A percentile compares a stretch with the other conserved stretches of the same genome.
phyloP scores from a whole-genome alignment of 139 green algal species.

The Trebouxia sp. region DNA sequence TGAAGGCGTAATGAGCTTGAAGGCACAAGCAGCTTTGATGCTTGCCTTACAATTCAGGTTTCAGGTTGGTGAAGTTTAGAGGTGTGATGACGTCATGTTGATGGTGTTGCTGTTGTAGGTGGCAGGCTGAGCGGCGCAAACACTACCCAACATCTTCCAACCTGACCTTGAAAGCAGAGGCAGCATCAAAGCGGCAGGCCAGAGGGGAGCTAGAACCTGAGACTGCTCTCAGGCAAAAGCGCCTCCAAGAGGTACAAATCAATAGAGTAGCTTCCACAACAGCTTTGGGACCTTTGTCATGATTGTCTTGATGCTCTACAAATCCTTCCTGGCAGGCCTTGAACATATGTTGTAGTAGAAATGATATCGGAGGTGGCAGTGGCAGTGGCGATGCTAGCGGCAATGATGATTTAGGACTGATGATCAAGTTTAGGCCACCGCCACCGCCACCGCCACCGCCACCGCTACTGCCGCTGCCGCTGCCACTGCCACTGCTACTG shows the following conservation, averaged over 20 bases:
- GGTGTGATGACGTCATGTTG: too few relatives aligned
- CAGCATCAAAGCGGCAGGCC: neutral
- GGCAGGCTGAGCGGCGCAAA: slow-evolving; percentile 25
- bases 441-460: too few relatives aligned
- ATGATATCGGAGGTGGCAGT: neutral
- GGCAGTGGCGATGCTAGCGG: too few relatives aligned
- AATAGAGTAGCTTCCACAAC: neutral
- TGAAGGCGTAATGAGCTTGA: too few relatives aligned
- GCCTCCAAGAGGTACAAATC: slow-evolving; percentile 18
- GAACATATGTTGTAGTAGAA: neutral
- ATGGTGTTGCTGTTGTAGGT: neutral
- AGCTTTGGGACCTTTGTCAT: neutral
- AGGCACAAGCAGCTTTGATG: too few relatives aligned
- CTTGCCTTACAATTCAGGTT: too few relatives aligned
- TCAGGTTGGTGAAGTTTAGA: too few relatives aligned
- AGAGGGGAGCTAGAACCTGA: slow-evolving; percentile 33
- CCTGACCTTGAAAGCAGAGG: neutral
- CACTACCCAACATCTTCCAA: slow-evolving; percentile 28
- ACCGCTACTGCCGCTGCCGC: too few relatives aligned
- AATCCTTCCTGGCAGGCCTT: neutral
- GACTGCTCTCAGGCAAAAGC: neutral
- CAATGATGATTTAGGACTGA: too few relatives aligned
- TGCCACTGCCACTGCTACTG: too few relatives aligned
- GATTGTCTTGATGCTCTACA: neutral
- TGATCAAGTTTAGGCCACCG: too few relatives aligned